Conservation (phyloP, 2,329 filamentous ascomycete genomes). For the Alternaria postmessia region DNA sequence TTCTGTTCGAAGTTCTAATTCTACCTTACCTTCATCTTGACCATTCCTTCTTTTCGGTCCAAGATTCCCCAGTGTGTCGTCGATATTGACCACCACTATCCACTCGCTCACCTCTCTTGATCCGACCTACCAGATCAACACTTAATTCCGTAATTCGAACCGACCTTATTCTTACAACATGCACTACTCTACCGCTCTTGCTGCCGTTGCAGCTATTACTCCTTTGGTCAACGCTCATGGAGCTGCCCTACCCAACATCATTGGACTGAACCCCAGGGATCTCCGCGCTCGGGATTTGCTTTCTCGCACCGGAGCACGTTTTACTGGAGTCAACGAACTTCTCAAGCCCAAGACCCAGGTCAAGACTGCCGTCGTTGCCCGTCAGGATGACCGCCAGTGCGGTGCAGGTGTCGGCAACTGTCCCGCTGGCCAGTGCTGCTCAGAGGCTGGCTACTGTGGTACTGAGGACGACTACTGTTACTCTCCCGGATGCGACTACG, state of each 20-base stretch:
- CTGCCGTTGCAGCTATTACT: slow-evolving; percentile 38
- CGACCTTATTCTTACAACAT: slow-evolving; percentile 29
- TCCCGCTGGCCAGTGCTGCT: slow-evolving; percentile 48
- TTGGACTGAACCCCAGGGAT: slow-evolving; percentile 46
- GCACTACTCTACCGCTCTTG: slow-evolving; percentile 45
- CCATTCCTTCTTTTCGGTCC: slow-evolving; percentile 26
- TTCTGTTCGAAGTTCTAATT: slow-evolving; percentile 26
- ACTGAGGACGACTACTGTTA: slow-evolving; percentile 64
- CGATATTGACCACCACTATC: slow-evolving; percentile 36
- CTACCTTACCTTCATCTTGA: slow-evolving; percentile 22
- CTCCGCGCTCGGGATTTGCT: slow-evolving; percentile 47
- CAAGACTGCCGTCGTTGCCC: slow-evolving; percentile 31
- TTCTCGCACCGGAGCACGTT: slow-evolving; percentile 36
- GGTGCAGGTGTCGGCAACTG: slow-evolving; percentile 43
- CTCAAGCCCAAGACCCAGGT: slow-evolving; percentile 12
- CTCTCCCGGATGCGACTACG: slow-evolving; percentile 68
- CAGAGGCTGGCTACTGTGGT: slow-evolving; percentile 58
- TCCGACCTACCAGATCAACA: slow-evolving; percentile 9
- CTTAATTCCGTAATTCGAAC: slow-evolving; percentile 38
- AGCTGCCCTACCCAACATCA: slow-evolving; percentile 41
- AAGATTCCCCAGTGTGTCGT: slow-evolving; percentile 40
- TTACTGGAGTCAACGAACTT: slow-evolving; percentile 31
- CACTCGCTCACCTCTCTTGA: slow-evolving; percentile 39
- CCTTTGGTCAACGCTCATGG: slow-evolving; percentile 46
- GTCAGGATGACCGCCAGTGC: slow-evolving; percentile 47